Percentiles rank a stretch among this genome's conserved stretches.
Conservation (phyloP, 2,329 filamentous ascomycete species). For the Aspergillus fischeri region DNA sequence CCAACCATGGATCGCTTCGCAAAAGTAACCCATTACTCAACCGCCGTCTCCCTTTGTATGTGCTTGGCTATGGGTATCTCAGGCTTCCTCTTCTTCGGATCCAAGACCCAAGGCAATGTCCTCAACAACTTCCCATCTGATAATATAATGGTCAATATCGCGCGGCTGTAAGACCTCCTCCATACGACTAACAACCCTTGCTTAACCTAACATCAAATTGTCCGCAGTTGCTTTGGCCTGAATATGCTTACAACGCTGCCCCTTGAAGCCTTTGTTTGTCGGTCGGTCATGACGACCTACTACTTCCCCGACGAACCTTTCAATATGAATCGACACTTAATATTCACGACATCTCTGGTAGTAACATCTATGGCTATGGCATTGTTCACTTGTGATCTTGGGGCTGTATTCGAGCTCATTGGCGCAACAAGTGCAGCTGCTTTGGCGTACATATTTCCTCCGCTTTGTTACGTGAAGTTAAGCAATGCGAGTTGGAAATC, state of each 20-base stretch:
- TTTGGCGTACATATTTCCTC: constrained; percentile 91
- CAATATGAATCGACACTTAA: constrained; percentile 76
- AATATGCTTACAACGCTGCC: constrained; percentile 98
- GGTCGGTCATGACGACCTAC: constrained; percentile 93
- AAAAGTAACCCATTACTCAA: constrained; percentile 89
- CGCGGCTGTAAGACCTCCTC: constrained; percentile 59
- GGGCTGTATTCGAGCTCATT: constrained; percentile 91
- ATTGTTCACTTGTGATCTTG: constrained; percentile 86
- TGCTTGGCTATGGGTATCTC: constrained; percentile 83
- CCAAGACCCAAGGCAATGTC: constrained; percentile 88
- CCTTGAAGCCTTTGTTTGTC: constrained; percentile 94
- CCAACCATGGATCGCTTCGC: constrained; percentile 95
- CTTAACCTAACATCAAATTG: constrained; percentile 16
- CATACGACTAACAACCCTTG: neutral
- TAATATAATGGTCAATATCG: constrained; percentile 91
- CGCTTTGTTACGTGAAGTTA: constrained; percentile 91
- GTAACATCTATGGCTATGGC: constrained; percentile 70
- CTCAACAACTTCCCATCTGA: constrained; percentile 94
- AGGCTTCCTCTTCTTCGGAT: constrained; percentile 90
- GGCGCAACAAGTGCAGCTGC: constrained; percentile 92
- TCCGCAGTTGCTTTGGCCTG: constrained; percentile 72
- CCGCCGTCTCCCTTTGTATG: constrained; percentile 82
- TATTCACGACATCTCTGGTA: constrained; percentile 82
- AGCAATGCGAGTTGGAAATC: constrained; percentile 73
- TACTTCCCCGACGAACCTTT: constrained; percentile 69